Conservation (phyloP, 2,329 filamentous ascomycete species). For the Phialophora tarda region DNA sequence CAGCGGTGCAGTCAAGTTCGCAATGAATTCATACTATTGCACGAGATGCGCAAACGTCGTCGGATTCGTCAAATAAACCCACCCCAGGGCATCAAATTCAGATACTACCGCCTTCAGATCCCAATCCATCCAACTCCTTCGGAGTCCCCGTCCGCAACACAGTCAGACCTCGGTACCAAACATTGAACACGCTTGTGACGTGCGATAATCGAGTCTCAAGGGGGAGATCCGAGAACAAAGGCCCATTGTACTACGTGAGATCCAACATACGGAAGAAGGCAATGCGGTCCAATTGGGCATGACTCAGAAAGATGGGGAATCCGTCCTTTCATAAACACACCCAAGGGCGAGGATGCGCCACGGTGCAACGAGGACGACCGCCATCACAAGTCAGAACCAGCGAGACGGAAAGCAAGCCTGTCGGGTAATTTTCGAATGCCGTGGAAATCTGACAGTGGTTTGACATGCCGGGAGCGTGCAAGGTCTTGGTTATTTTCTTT, state of each 20-base stretch:
- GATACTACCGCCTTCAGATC: background rate
- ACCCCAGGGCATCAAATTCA: background rate
- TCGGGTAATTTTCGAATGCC: background rate
- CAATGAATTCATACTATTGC: constrained; percentile 58
- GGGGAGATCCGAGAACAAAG: constrained; percentile 17
- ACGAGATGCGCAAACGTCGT: constrained; percentile 38
- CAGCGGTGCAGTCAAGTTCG: constrained; percentile 51
- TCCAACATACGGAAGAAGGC: constrained; percentile 7
- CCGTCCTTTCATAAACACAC: background rate
- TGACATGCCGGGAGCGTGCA: background rate
- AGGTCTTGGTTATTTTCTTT: background rate
- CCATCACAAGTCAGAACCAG: background rate
- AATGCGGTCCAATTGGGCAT: constrained; percentile 20
- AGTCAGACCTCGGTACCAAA: constrained; percentile 13
- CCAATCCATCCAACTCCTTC: background rate
- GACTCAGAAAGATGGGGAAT: constrained; percentile 19
- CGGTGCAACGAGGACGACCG: background rate
- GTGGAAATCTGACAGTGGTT: background rate
- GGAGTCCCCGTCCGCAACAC: background rate
- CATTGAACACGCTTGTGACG: constrained; percentile 4
- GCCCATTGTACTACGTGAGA: constrained; percentile 18
- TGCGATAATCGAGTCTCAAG: constrained; percentile 6
- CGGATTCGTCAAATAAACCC: constrained; percentile 39
- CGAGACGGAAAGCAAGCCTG: background rate
- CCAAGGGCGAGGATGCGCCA: background rate